A percentile compares a stretch with the other conserved stretches of the same genome.
Conservation (phyloP, 306 rosid genomes). For the Dicorynia guianensis region DNA sequence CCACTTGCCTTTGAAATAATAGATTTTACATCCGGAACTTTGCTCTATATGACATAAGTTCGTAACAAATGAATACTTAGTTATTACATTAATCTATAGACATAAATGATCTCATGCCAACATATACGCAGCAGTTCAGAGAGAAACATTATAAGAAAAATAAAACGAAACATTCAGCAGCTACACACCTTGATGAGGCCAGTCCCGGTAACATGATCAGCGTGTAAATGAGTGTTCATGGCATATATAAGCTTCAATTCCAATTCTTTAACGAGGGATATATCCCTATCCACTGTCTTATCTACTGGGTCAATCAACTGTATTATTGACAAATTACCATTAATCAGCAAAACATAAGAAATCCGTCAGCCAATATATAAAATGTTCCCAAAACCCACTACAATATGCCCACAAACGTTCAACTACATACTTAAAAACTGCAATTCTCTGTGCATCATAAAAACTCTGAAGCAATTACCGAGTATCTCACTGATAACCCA, state of each 20-base stretch:
- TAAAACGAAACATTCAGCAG: conserved; percentile 11
- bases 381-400: conserved; percentile 27
- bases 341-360: conserved; percentile 23
- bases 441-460: neutral
- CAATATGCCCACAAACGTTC: neutral
- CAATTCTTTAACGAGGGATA: conserved; percentile 68
- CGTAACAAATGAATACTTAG: conserved; percentile 26
- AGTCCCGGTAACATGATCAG: conserved; percentile 98
- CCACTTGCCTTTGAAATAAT: conserved; percentile 87
- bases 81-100: conserved; percentile 6
- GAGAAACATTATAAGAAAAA: neutral
- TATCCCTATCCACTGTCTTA: conserved; percentile 88
- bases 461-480: too few relatives aligned
- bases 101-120: neutral
- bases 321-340: conserved; percentile 16
- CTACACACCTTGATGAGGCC: conserved; percentile 79
- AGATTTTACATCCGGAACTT: conserved; percentile 79
- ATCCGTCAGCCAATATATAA: conserved; percentile 30
- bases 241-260: conserved; percentile 84
- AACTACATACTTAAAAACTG: conserved; percentile 23
- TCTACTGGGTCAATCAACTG: conserved; percentile 99
- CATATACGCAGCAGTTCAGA: neutral
- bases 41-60: conserved; percentile 53
- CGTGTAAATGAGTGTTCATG: conserved; percentile 95
- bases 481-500: too few relatives aligned